A percentile compares a stretch with the other conserved stretches of the same genome.
These are phyloP conservation scores for Rhododendron ferrugineum DNA, from an alignment of 148 eudicot genomes.

Conservation along the genomic window DNA sequence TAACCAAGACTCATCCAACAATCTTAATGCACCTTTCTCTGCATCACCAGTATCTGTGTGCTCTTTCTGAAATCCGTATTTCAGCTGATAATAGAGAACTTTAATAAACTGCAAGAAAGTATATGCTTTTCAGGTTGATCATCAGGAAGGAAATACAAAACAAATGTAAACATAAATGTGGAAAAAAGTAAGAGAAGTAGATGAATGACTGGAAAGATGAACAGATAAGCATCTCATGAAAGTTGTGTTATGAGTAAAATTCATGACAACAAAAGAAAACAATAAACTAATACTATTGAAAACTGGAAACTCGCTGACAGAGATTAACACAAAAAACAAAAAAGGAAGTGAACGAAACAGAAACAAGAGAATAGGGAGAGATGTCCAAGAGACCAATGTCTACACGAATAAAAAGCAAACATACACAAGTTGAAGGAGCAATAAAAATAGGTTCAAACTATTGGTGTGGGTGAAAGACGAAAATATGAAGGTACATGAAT, in stretches of 20 bases:
- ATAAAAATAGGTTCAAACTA: not conserved
- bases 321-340: not conserved
- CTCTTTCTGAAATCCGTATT: conserved; percentile 72
- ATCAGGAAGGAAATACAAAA: not conserved
- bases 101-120: conserved; percentile 53
- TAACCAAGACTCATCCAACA: conserved; percentile 90
- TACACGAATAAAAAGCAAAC: not conserved
- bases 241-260: not conserved
- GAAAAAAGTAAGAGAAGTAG: not conserved
- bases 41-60: conserved; percentile 21
- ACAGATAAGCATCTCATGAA: not conserved
- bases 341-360: not conserved
- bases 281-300: not conserved
- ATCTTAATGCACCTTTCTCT: conserved; percentile 41
- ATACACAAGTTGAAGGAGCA: not conserved
- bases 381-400: not conserved
- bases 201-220: not conserved
- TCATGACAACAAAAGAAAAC: not conserved
- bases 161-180: not conserved
- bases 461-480: not conserved
- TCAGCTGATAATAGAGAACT: conserved; percentile 75
- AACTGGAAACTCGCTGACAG: not conserved
- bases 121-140: conserved; percentile 6
- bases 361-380: not conserved
- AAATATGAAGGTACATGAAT: not conserved